Evolutionary conservation across 2,329 filamentous ascomycete species (phyloP).

Genomic region (Parascedosporium putredinis): DNA sequence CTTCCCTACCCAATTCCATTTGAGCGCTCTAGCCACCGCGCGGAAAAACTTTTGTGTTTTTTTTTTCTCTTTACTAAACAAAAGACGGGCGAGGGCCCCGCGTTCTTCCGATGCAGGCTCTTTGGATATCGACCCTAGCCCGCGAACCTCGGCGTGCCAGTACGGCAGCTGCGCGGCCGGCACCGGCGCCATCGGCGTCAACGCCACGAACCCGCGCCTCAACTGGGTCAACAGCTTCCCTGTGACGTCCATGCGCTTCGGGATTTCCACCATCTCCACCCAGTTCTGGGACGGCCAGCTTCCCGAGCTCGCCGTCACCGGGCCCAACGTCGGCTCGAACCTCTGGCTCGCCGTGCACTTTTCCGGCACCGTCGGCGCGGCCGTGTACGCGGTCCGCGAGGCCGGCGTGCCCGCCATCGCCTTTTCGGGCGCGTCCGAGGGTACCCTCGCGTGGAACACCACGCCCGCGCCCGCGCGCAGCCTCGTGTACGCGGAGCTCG

Average conservation of each 20-base stretch:
- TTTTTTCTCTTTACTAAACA: too few relatives aligned
- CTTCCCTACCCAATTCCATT: slow-evolving; percentile 4
- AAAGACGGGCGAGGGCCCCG: too few relatives aligned
- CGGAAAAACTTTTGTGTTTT: too few relatives aligned
- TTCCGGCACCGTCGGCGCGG: slow-evolving; percentile 59
- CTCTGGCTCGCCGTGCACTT: slow-evolving; percentile 44
- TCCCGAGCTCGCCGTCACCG: slow-evolving; percentile 55
- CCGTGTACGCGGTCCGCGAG: slow-evolving; percentile 44
- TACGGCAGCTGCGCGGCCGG: slow-evolving; percentile 50
- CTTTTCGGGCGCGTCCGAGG: slow-evolving; percentile 47
- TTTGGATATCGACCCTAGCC: slow-evolving; percentile 4
- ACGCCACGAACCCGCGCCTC: slow-evolving; percentile 44
- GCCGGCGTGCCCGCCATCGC: slow-evolving; percentile 55
- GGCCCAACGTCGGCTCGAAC: slow-evolving; percentile 51
- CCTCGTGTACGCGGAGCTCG: slow-evolving; percentile 53
- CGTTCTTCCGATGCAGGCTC: too few relatives aligned
- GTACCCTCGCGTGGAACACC: slow-evolving; percentile 42
- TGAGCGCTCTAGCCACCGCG: too few relatives aligned
- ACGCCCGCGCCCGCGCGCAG: slow-evolving; percentile 40
- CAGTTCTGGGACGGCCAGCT: slow-evolving; percentile 38
- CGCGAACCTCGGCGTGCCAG: slow-evolving; percentile 40
- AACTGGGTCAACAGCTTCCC: slow-evolving; percentile 67
- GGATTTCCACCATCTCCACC: slow-evolving; percentile 45
- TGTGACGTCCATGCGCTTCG: slow-evolving; percentile 52
- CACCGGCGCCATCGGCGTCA: slow-evolving; percentile 45